Evolutionary conservation across 2,329 filamentous ascomycete species (phyloP), one percentile per base, ranked within the genome.

Genomic region (Arachnomyces sp.): DNA sequence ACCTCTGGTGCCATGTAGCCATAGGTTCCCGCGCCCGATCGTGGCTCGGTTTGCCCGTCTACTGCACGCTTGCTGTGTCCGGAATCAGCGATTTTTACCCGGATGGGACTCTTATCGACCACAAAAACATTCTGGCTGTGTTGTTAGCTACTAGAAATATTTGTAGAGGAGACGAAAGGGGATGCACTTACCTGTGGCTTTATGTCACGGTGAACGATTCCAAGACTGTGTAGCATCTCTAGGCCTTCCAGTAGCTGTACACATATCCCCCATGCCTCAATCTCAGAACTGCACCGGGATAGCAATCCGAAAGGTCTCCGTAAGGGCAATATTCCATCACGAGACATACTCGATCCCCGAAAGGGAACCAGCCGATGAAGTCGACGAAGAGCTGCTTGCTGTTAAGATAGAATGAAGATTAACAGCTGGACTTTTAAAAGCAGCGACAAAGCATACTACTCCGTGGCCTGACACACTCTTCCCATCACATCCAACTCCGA

Each of bases 171-270:
- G 21, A 25, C 9, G n/a, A n/a, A n/a, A n/a, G n/a, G n/a, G n/a
- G 21, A 25, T 25, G 21, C 21, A 42, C 51, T 21, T 45, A 63
- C 61, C 34, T 41, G 36, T 12, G 92, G 92, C 64, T 98, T 98
- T 67, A 98, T 95, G 55, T 98, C 92, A 39, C 92, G 80, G 61
- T 98, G 92, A 12, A 95, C 85, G 50, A 96, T 86, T 5, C 90
- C 89, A 63, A 96, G 92, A 0, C 85, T 83, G 65, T 98, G 92
- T 33, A 98, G 66, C 62, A 53, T 45, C 6, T 47, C 38, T 7
- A 67, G 45, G 7, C 60, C 62, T 36, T 63, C 52, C 0, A 62
- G 39, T 3, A 66, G 30, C 43, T 67, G 63, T 5, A 40, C 30
- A 1, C 49, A 40, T 21, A 64, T 57, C 6, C 46, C 17, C 36